These are phyloP conservation scores for Pichia sp. DNA, from an alignment of 1,139 yeast genomes.

Conservation along the genomic window DNA sequence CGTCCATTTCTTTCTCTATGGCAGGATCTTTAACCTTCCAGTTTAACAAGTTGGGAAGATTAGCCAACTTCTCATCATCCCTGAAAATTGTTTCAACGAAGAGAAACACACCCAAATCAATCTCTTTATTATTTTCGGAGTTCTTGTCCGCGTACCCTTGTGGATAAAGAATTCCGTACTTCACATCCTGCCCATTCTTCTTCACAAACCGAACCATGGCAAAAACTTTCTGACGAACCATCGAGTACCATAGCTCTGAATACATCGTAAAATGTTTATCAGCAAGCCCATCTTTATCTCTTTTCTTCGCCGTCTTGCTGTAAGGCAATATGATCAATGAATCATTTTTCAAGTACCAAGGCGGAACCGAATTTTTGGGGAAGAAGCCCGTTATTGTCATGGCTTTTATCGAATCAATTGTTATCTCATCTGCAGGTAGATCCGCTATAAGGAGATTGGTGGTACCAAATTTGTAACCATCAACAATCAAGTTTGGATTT, in stretches of 20 bases:
- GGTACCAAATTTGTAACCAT: slow-evolving; percentile 9
- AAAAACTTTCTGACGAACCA: slow-evolving; percentile 40
- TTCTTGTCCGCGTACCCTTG: slow-evolving; percentile 9
- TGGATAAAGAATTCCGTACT: slow-evolving; percentile 55
- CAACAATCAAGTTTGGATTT: slow-evolving; percentile 3
- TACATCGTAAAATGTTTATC: slow-evolving; percentile 39
- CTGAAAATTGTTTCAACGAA: slow-evolving; percentile 59
- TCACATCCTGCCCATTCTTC: slow-evolving; percentile 40
- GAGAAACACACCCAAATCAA: slow-evolving; percentile 28
- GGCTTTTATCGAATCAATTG: slow-evolving; percentile 6
- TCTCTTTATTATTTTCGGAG: slow-evolving; percentile 3
- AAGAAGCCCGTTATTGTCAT: slow-evolving; percentile 49
- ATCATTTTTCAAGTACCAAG: slow-evolving; percentile 54
- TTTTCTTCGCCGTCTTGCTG: slow-evolving; percentile 6
- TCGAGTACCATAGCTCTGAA: slow-evolving; percentile 47
- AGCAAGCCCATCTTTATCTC: neutral
- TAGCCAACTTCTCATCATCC: slow-evolving; percentile 67
- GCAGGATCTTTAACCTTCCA: slow-evolving; percentile 27
- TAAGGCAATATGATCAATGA: slow-evolving; percentile 42
- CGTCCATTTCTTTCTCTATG: slow-evolving; percentile 33
- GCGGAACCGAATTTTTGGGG: slow-evolving; percentile 39
- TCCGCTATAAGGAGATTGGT: slow-evolving; percentile 8
- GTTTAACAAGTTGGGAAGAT: slow-evolving; percentile 46
- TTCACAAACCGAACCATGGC: slow-evolving; percentile 61
- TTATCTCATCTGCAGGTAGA: slow-evolving; percentile 2